Conservation (phyloP, 441 rosid genomes). For the Pelargonium hybrid region DNA sequence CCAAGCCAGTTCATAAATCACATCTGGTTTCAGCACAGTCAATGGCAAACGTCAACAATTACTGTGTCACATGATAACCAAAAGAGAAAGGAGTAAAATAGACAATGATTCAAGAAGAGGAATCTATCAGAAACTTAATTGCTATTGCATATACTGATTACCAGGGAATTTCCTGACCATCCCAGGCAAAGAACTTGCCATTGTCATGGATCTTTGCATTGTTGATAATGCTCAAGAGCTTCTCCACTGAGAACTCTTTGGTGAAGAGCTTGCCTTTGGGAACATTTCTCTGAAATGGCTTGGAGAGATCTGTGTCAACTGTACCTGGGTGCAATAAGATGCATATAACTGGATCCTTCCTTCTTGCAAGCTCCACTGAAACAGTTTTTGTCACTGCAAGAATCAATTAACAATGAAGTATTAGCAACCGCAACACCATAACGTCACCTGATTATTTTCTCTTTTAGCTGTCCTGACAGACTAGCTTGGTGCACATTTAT, state of each 20-base stretch:
- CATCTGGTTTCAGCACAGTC: neutral
- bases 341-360: conserved; percentile 65
- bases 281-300: conserved; percentile 71
- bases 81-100: neutral
- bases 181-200: conserved; percentile 92
- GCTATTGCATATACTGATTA: conserved; percentile 10
- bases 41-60: neutral
- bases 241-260: conserved; percentile 64
- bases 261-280: conserved; percentile 73
- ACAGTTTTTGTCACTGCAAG: conserved; percentile 59
- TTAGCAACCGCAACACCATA: neutral
- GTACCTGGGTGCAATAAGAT: conserved; percentile 88
- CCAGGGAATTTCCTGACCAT: conserved; percentile 87
- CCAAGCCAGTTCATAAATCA: neutral
- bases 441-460: no score
- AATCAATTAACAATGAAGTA: conserved; percentile 12
- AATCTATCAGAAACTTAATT: neutral
- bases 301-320: conserved; percentile 84
- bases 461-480: no score
- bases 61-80: neutral
- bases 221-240: conserved; percentile 54
- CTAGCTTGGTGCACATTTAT: no score
- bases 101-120: neutral
- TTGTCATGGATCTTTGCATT: conserved; percentile 49
- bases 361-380: conserved; percentile 60